phyloP scores from a whole-genome alignment of 208 protist species.

The Angomonas deanei region DNA sequence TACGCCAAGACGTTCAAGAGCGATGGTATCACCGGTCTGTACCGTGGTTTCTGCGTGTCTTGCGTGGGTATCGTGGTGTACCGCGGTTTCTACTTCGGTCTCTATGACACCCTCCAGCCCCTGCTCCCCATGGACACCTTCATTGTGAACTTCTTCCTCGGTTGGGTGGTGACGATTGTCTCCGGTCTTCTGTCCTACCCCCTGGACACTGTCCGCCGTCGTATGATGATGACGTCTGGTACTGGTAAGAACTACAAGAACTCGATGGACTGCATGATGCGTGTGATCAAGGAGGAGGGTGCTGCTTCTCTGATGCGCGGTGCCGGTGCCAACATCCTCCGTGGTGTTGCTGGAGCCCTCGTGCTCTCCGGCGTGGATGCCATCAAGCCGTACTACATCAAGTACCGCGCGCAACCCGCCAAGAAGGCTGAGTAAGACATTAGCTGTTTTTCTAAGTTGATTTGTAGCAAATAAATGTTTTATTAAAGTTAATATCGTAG shows the following conservation, averaged over 20 bases:
- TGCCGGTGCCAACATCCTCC: slow-evolving; percentile 71
- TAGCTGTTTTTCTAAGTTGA: slow-evolving; percentile 10
- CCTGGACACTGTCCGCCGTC: slow-evolving; percentile 96
- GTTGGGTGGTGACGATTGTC: slow-evolving; percentile 65
- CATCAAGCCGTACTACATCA: slow-evolving; percentile 78
- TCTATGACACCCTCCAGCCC: slow-evolving; percentile 89
- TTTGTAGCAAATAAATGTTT: not conserved
- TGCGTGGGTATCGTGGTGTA: slow-evolving; percentile 95
- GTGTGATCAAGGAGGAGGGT: slow-evolving; percentile 63
- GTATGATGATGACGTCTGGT: slow-evolving; percentile 94
- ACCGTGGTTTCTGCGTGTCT: slow-evolving; percentile 95
- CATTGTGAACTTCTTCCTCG: slow-evolving; percentile 66
- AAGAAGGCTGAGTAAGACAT: slow-evolving; percentile 19
- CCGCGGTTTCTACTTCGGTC: slow-evolving; percentile 96
- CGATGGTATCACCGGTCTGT: slow-evolving; percentile 84
- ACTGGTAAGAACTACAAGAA: slow-evolving; percentile 65
- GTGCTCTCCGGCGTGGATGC: slow-evolving; percentile 78
- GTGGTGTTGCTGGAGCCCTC: slow-evolving; percentile 70
- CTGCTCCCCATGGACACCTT: slow-evolving; percentile 66
- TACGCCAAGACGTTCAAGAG: slow-evolving; percentile 88
- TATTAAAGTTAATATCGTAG: not conserved
- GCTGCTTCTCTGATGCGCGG: slow-evolving; percentile 47
- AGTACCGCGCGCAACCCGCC: slow-evolving; percentile 32
- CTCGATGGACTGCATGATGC: slow-evolving; percentile 60
- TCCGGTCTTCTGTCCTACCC: slow-evolving; percentile 90